A percentile compares a stretch with the other conserved stretches of the same genome.
These are phyloP conservation scores for Vitis rotundifolia DNA, from an alignment of 164 flowering plant species.

Conservation along the genomic window DNA sequence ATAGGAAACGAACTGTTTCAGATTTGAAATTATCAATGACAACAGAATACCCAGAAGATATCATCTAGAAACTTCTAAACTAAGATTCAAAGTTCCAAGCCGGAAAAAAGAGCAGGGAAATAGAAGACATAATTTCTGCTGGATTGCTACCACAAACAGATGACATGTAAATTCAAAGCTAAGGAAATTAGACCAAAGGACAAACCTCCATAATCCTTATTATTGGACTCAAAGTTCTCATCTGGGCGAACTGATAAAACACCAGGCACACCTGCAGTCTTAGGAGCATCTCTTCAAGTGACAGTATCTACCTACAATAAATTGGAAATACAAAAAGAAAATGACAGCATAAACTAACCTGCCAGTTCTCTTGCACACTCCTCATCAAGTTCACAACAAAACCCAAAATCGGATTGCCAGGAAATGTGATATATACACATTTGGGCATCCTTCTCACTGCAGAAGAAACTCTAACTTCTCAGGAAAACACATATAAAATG, in stretches of 20 bases:
- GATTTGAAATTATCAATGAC: too few species aligned
- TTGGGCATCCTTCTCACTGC: constrained; percentile 87
- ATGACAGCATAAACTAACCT: constrained; percentile 38
- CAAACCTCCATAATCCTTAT: constrained; percentile 82
- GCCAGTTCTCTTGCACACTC: constrained; percentile 68
- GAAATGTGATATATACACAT: constrained; percentile 90
- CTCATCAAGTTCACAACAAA: constrained; percentile 87
- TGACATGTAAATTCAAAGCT: background rate
- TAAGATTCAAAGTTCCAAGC: too few species aligned
- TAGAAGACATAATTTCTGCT: background rate
- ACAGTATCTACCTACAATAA: background rate
- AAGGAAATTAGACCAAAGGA: background rate
- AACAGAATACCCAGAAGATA: too few species aligned
- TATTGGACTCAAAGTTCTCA: constrained; percentile 58
- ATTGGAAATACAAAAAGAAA: background rate
- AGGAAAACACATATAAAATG: background rate
- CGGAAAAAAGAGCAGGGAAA: too few species aligned
- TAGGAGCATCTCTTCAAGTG: constrained; percentile 3
- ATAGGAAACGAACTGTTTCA: too few species aligned
- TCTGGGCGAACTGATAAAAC: constrained; percentile 73
- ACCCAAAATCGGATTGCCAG: constrained; percentile 76
- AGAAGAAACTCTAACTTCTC: background rate
- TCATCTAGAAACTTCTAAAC: too few species aligned
- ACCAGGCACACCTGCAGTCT: constrained; percentile 75
- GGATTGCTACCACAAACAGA: background rate